Conservation (phyloP, 208 protist species). For the Vickermania ingenoplastis region DNA sequence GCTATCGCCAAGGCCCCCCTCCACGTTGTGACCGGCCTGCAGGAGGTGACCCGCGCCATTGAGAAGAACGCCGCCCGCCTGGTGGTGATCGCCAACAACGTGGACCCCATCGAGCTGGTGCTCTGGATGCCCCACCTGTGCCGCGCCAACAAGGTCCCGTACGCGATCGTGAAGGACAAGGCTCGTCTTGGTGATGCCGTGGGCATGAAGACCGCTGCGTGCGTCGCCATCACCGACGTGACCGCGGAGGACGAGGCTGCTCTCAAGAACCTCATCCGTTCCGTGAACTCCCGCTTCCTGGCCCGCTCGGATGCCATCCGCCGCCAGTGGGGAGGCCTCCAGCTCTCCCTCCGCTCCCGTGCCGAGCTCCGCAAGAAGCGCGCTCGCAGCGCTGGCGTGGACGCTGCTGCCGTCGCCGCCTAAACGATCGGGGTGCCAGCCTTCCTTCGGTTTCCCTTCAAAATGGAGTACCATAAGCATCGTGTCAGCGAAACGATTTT, state of each 20-base stretch:
- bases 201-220: conserved; percentile 95
- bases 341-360: conserved; percentile 75
- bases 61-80: conserved; percentile 98
- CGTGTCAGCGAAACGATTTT: conserved; percentile 4
- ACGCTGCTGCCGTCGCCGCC: conserved; percentile 38
- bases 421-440: too few relatives aligned
- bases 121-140: conserved; percentile 99
- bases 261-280: conserved; percentile 90
- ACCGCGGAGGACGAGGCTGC: conserved; percentile 88
- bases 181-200: conserved; percentile 95
- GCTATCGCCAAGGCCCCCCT: conserved; percentile 83
- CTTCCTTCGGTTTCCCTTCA: too few relatives aligned
- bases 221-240: conserved; percentile 94
- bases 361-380: conserved; percentile 80
- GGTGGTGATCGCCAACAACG: conserved; percentile 99
- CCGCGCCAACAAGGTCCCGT: conserved; percentile 98
- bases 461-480: too few relatives aligned
- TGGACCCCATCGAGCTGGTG: conserved; percentile 99
- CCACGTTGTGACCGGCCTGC: conserved; percentile 94
- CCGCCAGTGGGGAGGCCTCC: conserved; percentile 92
- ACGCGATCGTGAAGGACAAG: conserved; percentile 99
- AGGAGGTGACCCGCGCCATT: conserved; percentile 96
- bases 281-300: conserved; percentile 92
- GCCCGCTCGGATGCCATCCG: conserved; percentile 85
- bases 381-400: conserved; percentile 46